Base-by-base conservation (phyloP, 306 rosid species). In the Leucaena leucocephala region DNA sequence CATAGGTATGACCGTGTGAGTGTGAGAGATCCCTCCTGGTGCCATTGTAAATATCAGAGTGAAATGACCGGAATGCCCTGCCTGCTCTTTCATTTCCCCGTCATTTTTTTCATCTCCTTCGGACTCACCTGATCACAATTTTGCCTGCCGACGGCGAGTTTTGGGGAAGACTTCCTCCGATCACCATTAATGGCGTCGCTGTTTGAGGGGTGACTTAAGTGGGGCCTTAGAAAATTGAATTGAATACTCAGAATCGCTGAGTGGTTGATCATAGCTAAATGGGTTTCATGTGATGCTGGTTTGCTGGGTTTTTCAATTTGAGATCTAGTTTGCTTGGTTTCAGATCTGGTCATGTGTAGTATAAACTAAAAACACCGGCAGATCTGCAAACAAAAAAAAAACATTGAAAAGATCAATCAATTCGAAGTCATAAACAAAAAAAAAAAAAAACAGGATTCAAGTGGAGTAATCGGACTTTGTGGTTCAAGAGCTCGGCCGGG, bases 401-500 rank as follows among this genome's bases (percentile, higher is more conserved):
- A 52, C 1, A 14, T 12, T 39, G n/a, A 14, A 48, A 14, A 15
- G n/a, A 48, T 14, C n/a, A n/a, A 48, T 14, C 54, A 48, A n/a
- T 15, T 48, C 54, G 2, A 4, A 48, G 50, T 12, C 50, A 46
- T 15, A 43, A 43, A 43, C n/a, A n/a, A n/a, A n/a, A n/a, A n/a
- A 10, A 43, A 11, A n/a, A n/a, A n/a, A n/a, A n/a, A n/a, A n/a
- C 3, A 14, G 8, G 19, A 5, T 1, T 15, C 6, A 49, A 15
- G 58, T 6, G 58, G 58, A 52, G 58, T 6, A 3, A 19, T 68
- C 67, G 78, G 38, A 58, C 45, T 39, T 39, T 82, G 73, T 45
- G 85, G 46, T 79, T 86, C 85, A 86, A 68, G 44, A 90, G 90
- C 86, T 86, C 88, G 44, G 74, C 89, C 34, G 90, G 88, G 80